These are phyloP conservation scores for Ustilago shanxiensis DNA, from an alignment of 1,284 basidiomycete genomes.

Conservation along the genomic window DNA sequence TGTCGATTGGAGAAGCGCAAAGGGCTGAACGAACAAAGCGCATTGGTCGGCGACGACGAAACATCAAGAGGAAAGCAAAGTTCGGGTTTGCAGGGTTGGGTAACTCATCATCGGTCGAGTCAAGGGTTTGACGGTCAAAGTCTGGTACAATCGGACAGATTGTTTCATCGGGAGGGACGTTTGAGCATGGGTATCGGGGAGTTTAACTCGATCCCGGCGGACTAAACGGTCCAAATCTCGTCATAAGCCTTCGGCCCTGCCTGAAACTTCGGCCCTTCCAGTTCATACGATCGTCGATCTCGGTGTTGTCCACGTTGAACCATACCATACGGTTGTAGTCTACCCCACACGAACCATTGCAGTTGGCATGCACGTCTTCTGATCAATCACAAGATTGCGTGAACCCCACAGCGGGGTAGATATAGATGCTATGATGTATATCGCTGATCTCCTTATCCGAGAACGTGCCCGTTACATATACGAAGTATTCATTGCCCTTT, in stretches of 20 bases:
- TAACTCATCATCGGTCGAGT: constrained; percentile 9
- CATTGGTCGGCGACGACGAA: neutral
- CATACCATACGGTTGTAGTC: neutral
- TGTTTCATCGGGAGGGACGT: neutral
- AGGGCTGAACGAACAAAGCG: neutral
- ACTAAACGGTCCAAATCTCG: constrained; percentile 9
- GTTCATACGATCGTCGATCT: neutral
- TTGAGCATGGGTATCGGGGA: constrained; percentile 8
- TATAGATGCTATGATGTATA: neutral
- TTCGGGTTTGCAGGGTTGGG: neutral
- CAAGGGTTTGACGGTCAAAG: constrained; percentile 25
- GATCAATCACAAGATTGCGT: neutral
- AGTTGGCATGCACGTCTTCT: constrained; percentile 14
- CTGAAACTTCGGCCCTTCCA: neutral
- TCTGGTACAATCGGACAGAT: neutral
- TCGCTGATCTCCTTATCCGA: neutral
- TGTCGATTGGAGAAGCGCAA: neutral
- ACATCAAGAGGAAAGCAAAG: neutral
- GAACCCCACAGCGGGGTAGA: constrained; percentile 23
- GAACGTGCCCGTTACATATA: too few species aligned
- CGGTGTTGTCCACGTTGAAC: neutral
- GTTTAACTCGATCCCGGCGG: constrained; percentile 4
- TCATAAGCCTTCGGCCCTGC: neutral
- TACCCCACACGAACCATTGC: constrained; percentile 18
- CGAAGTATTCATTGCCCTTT: too few species aligned